Evolutionary conservation across 2,329 filamentous ascomycete species (phyloP).

Genomic region (Cladosporium sp.): DNA sequence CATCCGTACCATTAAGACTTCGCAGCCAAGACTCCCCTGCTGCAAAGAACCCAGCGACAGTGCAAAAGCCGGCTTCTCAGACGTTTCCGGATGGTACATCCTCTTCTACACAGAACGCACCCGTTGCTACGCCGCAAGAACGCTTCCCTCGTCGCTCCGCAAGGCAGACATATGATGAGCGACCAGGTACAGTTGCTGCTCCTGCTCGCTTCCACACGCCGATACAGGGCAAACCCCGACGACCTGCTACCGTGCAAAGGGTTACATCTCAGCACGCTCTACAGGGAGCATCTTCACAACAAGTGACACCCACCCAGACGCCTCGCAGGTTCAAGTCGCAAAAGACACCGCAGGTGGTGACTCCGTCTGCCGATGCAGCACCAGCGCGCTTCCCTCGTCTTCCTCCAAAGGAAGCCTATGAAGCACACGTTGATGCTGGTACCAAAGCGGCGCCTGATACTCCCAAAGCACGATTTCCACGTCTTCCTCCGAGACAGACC

Average conservation of each 20-base stretch:
- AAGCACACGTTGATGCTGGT: neutral
- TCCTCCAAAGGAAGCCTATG: conserved; percentile 3
- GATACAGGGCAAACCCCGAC: conserved; percentile 18
- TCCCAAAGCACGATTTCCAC: conserved; percentile 7
- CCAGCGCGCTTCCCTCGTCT: conserved; percentile 1
- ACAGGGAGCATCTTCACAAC: neutral
- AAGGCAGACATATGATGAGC: conserved; percentile 18
- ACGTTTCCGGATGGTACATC: neutral
- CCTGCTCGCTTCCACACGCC: conserved; percentile 26
- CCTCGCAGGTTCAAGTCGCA: neutral
- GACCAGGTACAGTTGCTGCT: conserved; percentile 25
- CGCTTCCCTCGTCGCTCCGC: conserved; percentile 18
- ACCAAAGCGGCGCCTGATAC: neutral
- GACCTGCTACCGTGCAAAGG: conserved; percentile 27
- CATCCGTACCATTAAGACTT: neutral
- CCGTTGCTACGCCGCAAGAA: conserved; percentile 12
- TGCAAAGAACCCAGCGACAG: neutral
- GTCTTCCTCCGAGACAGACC: conserved; percentile 3
- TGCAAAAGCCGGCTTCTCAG: neutral
- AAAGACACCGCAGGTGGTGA: neutral
- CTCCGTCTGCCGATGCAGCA: neutral
- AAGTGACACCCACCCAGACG: neutral
- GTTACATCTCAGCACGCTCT: conserved; percentile 15
- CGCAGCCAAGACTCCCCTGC: neutral
- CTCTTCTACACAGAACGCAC: neutral